Evolutionary conservation across 176 grass and related monocot genomes (phyloP).

Genomic region (Oryza australiensis): DNA sequence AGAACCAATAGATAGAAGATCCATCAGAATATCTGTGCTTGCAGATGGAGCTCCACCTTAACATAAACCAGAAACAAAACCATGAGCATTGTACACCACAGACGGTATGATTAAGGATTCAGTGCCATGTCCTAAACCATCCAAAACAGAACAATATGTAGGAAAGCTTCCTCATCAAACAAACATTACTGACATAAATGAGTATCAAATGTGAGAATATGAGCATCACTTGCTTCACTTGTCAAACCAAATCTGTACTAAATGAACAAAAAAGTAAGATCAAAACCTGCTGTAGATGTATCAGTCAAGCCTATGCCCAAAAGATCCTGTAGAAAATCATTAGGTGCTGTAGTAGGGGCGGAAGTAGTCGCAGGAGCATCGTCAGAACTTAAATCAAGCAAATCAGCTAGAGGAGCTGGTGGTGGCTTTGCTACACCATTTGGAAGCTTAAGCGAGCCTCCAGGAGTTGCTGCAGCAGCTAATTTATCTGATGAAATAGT

Average conservation of each 20-base stretch:
- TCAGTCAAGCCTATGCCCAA: conserved; percentile 71
- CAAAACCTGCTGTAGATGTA: conserved; percentile 70
- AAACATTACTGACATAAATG: conserved; percentile 12
- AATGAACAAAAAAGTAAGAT: conserved; percentile 32
- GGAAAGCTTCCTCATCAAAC: background rate
- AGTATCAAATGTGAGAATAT: conserved; percentile 13
- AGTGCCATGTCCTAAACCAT: background rate
- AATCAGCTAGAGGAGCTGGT: conserved; percentile 66
- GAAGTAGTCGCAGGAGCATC: conserved; percentile 57
- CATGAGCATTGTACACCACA: conserved; percentile 10
- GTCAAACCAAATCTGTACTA: conserved; percentile 23
- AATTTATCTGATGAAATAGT: conserved; percentile 59
- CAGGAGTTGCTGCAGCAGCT: conserved; percentile 37
- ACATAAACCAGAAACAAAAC: conserved; percentile 39
- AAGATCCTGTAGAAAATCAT: conserved; percentile 82
- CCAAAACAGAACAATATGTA: conserved; percentile 8
- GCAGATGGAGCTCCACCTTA: conserved; percentile 46
- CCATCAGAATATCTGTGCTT: conserved; percentile 82
- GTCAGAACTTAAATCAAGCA: conserved; percentile 90
- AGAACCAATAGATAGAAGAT: conserved; percentile 94
- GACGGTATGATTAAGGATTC: conserved; percentile 10
- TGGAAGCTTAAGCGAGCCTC: conserved; percentile 68
- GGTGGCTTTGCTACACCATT: conserved; percentile 89
- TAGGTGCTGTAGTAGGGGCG: conserved; percentile 47
- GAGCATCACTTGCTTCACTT: conserved; percentile 12